phyloP scores from a whole-genome alignment of 805 yeast species.

The Wickerhamomyces rabaulensis region DNA sequence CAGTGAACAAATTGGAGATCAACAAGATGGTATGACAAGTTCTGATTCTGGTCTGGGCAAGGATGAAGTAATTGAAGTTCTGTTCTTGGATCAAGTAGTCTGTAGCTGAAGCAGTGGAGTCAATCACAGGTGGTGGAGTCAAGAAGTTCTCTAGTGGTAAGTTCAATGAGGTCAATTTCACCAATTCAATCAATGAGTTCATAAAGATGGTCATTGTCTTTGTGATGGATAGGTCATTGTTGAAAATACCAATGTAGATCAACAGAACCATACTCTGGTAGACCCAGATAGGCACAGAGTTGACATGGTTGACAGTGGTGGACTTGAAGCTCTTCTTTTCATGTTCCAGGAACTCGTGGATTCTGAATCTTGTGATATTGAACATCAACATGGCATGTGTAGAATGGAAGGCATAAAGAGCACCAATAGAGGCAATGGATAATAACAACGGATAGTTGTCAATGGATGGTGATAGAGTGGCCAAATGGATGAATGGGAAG shows the following conservation, averaged over 20 bases:
- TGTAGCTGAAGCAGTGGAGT: constrained; percentile 22
- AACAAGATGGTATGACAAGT: constrained; percentile 64
- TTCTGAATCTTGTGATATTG: constrained; percentile 59
- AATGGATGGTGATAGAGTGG: constrained; percentile 45
- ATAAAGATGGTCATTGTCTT: constrained; percentile 77
- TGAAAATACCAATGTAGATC: constrained; percentile 80
- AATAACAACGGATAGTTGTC: constrained; percentile 62
- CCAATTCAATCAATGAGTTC: constrained; percentile 72
- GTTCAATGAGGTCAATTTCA: constrained; percentile 68
- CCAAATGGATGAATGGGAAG: constrained; percentile 80
- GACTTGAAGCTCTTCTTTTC: constrained; percentile 24
- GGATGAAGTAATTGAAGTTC: constrained; percentile 48
- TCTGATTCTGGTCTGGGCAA: constrained; percentile 72
- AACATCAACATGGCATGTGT: constrained; percentile 67
- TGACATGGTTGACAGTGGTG: constrained; percentile 19
- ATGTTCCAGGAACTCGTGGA: constrained; percentile 60
- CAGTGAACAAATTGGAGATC: constrained; percentile 51
- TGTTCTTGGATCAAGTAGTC: constrained; percentile 25
- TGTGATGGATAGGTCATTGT: constrained; percentile 58
- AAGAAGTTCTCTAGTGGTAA: constrained; percentile 46
- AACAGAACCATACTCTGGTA: constrained; percentile 79
- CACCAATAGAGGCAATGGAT: constrained; percentile 86
- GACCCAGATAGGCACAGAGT: constrained; percentile 78
- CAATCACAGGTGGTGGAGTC: constrained; percentile 35
- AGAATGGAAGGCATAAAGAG: constrained; percentile 77